Percentiles rank a stretch among this genome's conserved stretches.
Conservation (phyloP, 2,329 filamentous ascomycete species). For the Talaromyces sp. region DNA sequence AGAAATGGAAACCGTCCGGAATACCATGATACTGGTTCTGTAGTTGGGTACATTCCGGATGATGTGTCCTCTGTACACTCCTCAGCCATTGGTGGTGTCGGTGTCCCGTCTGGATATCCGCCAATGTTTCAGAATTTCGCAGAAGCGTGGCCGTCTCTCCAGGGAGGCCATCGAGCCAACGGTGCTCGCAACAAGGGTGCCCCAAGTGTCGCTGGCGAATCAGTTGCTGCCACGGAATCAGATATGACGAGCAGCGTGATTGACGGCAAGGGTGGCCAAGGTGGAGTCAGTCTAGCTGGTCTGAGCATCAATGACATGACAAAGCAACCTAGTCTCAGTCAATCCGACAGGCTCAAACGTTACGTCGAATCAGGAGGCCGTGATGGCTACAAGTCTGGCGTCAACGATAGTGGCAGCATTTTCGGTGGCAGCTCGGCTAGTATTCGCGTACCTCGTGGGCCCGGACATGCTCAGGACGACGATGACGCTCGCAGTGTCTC, state of each 20-base stretch:
- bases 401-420: constrained; percentile 60
- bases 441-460: constrained; percentile 48
- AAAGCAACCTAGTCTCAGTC: constrained; percentile 71
- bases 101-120: constrained; percentile 78
- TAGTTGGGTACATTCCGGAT: constrained; percentile 93
- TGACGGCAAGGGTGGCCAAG: constrained; percentile 70
- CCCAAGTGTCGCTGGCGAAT: constrained; percentile 83
- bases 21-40: constrained; percentile 74
- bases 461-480: constrained; percentile 57
- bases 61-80: constrained; percentile 96
- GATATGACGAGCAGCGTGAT: constrained; percentile 77
- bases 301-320: constrained; percentile 68
- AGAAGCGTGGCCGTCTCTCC: constrained; percentile 83
- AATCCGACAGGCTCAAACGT: constrained; percentile 87
- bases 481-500: constrained; percentile 96
- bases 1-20: constrained; percentile 51
- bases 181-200: constrained; percentile 65
- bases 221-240: constrained; percentile 85
- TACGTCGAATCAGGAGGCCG: constrained; percentile 86
- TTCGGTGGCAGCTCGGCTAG: constrained; percentile 60
- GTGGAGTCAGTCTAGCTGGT: constrained; percentile 85
- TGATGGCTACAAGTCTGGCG: constrained; percentile 50
- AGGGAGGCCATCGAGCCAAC: constrained; percentile 62
- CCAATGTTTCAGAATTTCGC: constrained; percentile 95
- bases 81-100: constrained; percentile 80